phyloP scores from a whole-genome alignment of 148 eudicot species.

The Camellia granthamiana region DNA sequence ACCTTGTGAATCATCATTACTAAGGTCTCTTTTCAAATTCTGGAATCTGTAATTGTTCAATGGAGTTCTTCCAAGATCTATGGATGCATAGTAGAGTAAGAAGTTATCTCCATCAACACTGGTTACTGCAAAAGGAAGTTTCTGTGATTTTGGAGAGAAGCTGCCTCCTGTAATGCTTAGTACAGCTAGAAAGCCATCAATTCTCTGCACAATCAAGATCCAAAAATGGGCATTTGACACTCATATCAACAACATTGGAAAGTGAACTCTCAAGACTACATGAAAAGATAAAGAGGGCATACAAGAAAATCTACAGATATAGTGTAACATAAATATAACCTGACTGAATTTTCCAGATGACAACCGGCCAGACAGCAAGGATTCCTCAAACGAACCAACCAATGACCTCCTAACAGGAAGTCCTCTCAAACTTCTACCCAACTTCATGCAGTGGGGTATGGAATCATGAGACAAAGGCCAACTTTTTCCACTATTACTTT shows the following conservation, averaged over 20 bases:
- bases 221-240: not conserved
- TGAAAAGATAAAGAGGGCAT: not conserved
- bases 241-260: not conserved
- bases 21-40: constrained; percentile 28
- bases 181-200: constrained; percentile 75
- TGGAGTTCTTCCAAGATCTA: constrained; percentile 43
- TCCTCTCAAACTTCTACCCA: constrained; percentile 35
- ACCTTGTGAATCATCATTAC: constrained; percentile 40
- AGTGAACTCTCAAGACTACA: not conserved
- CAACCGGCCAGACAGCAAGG: constrained; percentile 70
- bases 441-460: constrained; percentile 28
- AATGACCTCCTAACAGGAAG: constrained; percentile 54
- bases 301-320: not conserved
- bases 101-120: constrained; percentile 69
- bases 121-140: constrained; percentile 73
- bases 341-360: constrained; percentile 42
- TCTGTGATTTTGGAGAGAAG: constrained; percentile 72
- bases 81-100: constrained; percentile 64
- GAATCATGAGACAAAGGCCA: constrained; percentile 38
- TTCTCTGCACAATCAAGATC: constrained; percentile 34
- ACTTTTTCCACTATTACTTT: constrained; percentile 29
- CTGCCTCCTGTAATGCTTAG: constrained; percentile 59
- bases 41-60: constrained; percentile 22
- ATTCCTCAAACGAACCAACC: constrained; percentile 82
- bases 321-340: constrained; percentile 33